A percentile compares a stretch with the other conserved stretches of the same genome.
Evolutionary conservation across 2,329 filamentous ascomycete species (phyloP).

Genomic region (Fonsecaea erecta): DNA sequence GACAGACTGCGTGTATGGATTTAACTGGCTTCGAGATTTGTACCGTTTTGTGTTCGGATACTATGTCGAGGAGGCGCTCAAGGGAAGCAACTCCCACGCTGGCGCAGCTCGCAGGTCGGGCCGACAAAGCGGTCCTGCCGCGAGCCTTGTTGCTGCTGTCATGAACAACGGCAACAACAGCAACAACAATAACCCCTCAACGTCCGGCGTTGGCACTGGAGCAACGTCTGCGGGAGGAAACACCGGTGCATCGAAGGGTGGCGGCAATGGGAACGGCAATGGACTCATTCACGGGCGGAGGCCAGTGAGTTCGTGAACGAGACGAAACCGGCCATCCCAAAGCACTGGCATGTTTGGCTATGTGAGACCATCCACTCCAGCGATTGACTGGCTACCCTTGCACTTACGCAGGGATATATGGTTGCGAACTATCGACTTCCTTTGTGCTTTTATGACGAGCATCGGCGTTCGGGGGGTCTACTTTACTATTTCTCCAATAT

Average conservation of each 20-base stretch:
- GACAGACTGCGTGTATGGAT: slow-evolving; percentile 68
- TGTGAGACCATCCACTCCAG: no score
- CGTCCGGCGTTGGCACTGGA: not conserved
- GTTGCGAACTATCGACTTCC: not conserved
- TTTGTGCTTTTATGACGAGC: not conserved
- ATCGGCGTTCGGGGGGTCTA: not conserved
- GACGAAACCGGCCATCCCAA: not conserved
- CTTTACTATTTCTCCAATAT: not conserved
- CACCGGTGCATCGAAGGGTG: not conserved
- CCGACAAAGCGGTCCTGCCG: slow-evolving; percentile 15
- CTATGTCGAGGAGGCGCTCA: slow-evolving; percentile 72
- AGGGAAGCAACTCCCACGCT: slow-evolving; percentile 18
- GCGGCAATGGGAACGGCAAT: slow-evolving; percentile 14
- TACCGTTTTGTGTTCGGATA: slow-evolving; percentile 86
- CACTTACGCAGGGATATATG: not conserved
- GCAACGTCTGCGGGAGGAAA: not conserved
- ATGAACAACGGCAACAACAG: no score
- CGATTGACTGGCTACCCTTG: no score
- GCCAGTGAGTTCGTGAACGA: slow-evolving; percentile 21
- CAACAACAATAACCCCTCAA: slow-evolving; percentile 1
- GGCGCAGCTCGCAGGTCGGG: slow-evolving; percentile 4
- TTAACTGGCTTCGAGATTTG: slow-evolving; percentile 78
- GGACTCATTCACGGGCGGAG: slow-evolving; percentile 13
- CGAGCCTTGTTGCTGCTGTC: slow-evolving; percentile 29
- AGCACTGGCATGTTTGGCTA: no score